phyloP scores from a whole-genome alignment of 805 yeast genomes.

The Kodamaea kaohsiungensis region DNA sequence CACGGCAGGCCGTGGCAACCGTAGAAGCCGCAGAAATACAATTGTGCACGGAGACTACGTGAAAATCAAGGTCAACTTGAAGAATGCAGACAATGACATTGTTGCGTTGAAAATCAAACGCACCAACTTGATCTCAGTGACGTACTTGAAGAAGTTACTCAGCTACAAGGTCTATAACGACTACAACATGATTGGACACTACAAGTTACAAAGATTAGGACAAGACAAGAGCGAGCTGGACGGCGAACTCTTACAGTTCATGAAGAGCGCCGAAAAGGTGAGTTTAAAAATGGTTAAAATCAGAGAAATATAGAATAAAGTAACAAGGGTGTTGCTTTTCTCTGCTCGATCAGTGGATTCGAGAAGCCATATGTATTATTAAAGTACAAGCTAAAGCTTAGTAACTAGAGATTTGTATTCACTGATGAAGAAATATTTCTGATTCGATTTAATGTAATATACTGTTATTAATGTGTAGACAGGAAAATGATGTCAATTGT shows the following conservation, averaged over 20 bases:
- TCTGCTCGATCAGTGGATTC: background rate
- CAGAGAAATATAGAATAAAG: background rate
- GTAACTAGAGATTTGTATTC: background rate
- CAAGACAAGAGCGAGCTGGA: constrained; percentile 13
- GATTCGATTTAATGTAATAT: background rate
- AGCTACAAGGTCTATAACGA: constrained; percentile 34
- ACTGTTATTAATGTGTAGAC: background rate
- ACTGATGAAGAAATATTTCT: background rate
- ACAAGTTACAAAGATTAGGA: constrained; percentile 19
- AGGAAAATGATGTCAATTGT: background rate
- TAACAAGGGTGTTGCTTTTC: background rate
- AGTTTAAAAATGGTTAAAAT: constrained; percentile 19
- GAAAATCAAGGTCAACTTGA: constrained; percentile 28
- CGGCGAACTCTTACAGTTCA: constrained; percentile 17
- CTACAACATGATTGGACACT: constrained; percentile 26
- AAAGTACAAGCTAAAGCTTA: background rate
- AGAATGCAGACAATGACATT: constrained; percentile 31
- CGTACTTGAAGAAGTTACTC: constrained; percentile 27
- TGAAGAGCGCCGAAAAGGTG: constrained; percentile 25
- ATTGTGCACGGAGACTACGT: constrained; percentile 14
- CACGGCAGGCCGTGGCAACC: constrained; percentile 1
- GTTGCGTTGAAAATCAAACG: constrained; percentile 27
- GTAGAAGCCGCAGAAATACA: constrained; percentile 3
- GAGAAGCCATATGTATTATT: constrained; percentile 1
- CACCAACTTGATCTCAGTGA: constrained; percentile 24